Evolutionary conservation across 768 basidiomycete genomes (phyloP).

Genomic region (Russula sp.): DNA sequence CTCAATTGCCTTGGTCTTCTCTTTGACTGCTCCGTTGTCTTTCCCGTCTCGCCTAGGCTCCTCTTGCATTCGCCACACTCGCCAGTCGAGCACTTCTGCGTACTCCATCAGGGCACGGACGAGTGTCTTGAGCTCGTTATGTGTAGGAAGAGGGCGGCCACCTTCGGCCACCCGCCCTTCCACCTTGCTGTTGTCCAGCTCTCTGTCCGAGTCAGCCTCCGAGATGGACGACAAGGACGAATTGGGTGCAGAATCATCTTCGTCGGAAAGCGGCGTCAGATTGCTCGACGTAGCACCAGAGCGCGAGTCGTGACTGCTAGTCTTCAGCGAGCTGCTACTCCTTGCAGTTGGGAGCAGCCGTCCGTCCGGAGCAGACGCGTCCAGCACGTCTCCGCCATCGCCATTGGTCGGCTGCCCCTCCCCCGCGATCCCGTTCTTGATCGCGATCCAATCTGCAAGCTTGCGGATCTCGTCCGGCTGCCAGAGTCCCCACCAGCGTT

Average conservation of each 20-base stretch:
- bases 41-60: constrained; percentile 17
- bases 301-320: neutral
- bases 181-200: constrained; percentile 15
- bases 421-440: constrained; percentile 41
- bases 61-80: constrained; percentile 35
- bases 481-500: constrained; percentile 76
- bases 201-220: constrained; percentile 24
- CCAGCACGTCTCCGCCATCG: neutral
- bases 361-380: neutral
- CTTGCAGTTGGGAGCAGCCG: neutral
- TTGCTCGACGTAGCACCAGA: constrained; percentile 1
- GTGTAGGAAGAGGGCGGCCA: constrained; percentile 26
- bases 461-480: constrained; percentile 58
- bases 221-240: constrained; percentile 20
- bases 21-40: constrained; percentile 9
- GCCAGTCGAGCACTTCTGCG: constrained; percentile 55
- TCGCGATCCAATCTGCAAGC: constrained; percentile 58
- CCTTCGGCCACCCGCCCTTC: constrained; percentile 15
- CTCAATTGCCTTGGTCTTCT: constrained; percentile 4
- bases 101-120: constrained; percentile 54
- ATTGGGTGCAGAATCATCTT: neutral
- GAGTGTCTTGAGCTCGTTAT: constrained; percentile 38
- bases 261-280: constrained; percentile 15
- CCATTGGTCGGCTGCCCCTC: constrained; percentile 11
- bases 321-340: neutral